Base-by-base conservation (phyloP, 768 basidiomycete genomes). In the Boletus rubropictus region DNA sequence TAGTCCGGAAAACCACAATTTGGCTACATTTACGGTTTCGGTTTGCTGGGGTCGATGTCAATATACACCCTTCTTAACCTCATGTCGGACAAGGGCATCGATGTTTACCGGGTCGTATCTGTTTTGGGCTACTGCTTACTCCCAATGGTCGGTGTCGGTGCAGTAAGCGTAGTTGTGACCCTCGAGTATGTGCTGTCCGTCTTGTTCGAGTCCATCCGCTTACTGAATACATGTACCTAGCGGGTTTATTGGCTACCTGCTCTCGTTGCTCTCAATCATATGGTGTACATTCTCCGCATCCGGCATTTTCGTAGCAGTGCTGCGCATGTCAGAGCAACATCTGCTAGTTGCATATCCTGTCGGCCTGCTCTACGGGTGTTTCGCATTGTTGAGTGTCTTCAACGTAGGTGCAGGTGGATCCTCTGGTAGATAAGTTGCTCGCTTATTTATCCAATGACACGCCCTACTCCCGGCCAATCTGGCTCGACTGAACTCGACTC, bases 1-100 rank as follows among this genome's bases (percentile, higher is more conserved):
- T 57, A 99, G 96, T 96, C 95, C 6, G 96, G 96, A 49, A 97
- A 96, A 73, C 89, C 90, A 4, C 96, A 98, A 64, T 99, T 99
- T 68, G 92, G 89, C 40, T 98, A 97, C 67, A 98, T 98, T 49
- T 99, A 99, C 65, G 96, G 95, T 31, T 89, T 99, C 53, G 95
- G 88, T 44, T 79, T 97, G n/a, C 80, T 98, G 57, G 96, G 96
- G 44, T 91, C 87, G 7, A 77, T 80, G 11, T 90, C 91, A 22
- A 84, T 98, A 63, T 97, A 98, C 75, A 81, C 84, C 43, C 84
- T 99, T 49, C 79, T 99, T 53, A 98, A 99, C 65, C 77, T 97
- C 54, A 98, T 99, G 96, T 91, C 91, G 22, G 88, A 90, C 68
- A 80, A 82, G 44, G 89, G 86, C 36, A 98, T 99, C 52, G 94